These are phyloP conservation scores for Aspergillus fijiensis DNA, from an alignment of 2,329 filamentous ascomycete species.

Conservation along the genomic window DNA sequence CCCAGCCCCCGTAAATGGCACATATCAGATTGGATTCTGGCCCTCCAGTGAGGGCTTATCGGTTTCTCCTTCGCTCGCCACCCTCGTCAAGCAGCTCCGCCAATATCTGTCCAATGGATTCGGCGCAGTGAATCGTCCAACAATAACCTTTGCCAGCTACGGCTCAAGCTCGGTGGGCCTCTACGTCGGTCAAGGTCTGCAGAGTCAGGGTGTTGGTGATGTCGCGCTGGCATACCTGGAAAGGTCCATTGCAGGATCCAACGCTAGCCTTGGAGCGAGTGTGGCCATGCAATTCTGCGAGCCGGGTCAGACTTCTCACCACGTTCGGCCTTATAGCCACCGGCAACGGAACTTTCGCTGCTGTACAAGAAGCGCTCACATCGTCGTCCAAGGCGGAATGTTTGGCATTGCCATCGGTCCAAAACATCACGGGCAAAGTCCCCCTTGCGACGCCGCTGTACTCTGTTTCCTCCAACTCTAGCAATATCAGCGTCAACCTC, in stretches of 20 bases:
- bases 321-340: not conserved
- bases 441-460: not conserved
- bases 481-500: too few relatives aligned
- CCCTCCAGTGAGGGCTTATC: not conserved
- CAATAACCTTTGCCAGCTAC: slow-evolving; percentile 1
- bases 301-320: not conserved
- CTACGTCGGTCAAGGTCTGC: slow-evolving; percentile 1
- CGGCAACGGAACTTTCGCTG: slow-evolving; percentile 1
- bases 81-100: slow-evolving; percentile 1
- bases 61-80: not conserved
- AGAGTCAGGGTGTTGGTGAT: not conserved
- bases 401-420: not conserved
- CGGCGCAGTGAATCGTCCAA: not conserved
- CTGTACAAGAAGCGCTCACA: not conserved
- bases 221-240: not conserved
- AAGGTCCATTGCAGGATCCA: not conserved
- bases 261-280: not conserved
- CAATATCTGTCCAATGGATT: slow-evolving; percentile 2
- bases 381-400: slow-evolving; percentile 1
- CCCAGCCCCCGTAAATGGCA: not conserved
- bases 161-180: slow-evolving; percentile 3
- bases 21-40: slow-evolving; percentile 7
- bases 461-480: not conserved
- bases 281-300: slow-evolving; percentile 3
- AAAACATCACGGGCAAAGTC: not conserved